Base-by-base conservation (phyloP, 2,329 filamentous ascomycete genomes). In the Colletotrichum godetiae region DNA sequence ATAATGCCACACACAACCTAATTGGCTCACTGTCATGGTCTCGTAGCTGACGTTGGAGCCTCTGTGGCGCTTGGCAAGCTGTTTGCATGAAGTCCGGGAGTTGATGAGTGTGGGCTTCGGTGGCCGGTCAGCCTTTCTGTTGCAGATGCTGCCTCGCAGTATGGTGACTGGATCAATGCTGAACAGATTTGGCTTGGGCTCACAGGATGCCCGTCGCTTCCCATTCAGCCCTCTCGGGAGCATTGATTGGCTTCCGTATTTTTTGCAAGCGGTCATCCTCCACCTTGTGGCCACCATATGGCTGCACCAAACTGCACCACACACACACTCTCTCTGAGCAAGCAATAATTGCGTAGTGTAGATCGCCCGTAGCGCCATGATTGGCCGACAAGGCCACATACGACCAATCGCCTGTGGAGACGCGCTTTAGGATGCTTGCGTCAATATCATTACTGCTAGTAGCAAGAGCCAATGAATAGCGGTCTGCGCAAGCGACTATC, bases 71-170 rank as follows among this genome's bases (percentile, higher is more conserved):
- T 75, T 75, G 73, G 73, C 73, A 74, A 52, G 66, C 62, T 58
- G 66, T 74, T 74, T 82, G 81, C 79, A 82, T 81, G 75, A 82
- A 80, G 79, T 80, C 79, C 73, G 74, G 72, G 63, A 58, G 62
- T 63, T 27, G 49, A 57, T 76, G 72, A 75, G 75, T 75, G 71
- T 72, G 74, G 72, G 64, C 73, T 70, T 67, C 62, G 60, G 61
- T 70, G 67, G 75, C 56, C 67, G 72, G 73, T 49, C 72, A 67
- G 61, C 66, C 75, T 65, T 71, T 75, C 71, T 77, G 75, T 77
- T 74, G 78, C 74, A 79, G 68, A 77, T 75, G 74, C 73, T 76
- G 75, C 78, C 67, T 78, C 76, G 75, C 56, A 58, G 56, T 58
- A 72, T 74, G 74, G 74, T 56, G 61, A 67, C 65, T 62, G 66